Evolutionary conservation across 164 flowering plant genomes (phyloP).

Genomic region (Liriodendron chinense): DNA sequence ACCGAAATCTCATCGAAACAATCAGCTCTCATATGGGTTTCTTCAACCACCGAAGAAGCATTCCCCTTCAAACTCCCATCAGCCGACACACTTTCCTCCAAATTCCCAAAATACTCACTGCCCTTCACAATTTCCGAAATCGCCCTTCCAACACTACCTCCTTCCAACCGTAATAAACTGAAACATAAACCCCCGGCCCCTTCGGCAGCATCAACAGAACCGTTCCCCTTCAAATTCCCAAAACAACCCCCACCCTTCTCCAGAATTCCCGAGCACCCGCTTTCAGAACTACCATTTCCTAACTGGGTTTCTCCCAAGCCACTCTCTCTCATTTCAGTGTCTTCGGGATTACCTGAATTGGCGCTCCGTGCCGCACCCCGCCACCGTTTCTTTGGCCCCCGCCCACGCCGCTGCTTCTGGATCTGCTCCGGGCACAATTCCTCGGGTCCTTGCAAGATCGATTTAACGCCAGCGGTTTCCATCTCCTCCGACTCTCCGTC

Average conservation of each 20-base stretch:
- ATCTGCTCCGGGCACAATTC: slow-evolving; percentile 3
- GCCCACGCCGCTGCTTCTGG: slow-evolving; percentile 21
- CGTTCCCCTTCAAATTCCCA: not conserved
- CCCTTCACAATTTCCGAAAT: not conserved
- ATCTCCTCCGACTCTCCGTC: slow-evolving; percentile 65
- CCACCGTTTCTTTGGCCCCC: slow-evolving; percentile 44
- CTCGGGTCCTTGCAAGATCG: slow-evolving; percentile 19
- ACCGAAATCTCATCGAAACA: not conserved
- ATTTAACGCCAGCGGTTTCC: slow-evolving; percentile 32
- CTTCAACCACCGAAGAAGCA: slow-evolving; percentile 9
- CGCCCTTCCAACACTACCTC: not conserved
- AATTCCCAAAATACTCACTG: not conserved
- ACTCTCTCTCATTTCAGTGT: slow-evolving; percentile 7
- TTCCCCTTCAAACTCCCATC: slow-evolving; percentile 24
- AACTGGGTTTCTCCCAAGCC: slow-evolving; percentile 4
- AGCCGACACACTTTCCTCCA: slow-evolving; percentile 14
- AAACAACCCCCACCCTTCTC: slow-evolving; percentile 2
- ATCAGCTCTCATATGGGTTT: not conserved
- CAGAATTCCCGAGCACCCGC: not conserved
- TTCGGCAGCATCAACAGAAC: slow-evolving; percentile 12
- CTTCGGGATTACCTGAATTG: slow-evolving; percentile 1
- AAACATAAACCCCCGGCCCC: too few relatives aligned
- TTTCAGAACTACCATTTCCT: not conserved
- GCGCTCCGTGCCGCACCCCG: not conserved
- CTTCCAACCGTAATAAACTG: not conserved